Evolutionary conservation across 2,329 filamentous ascomycete species (phyloP).

Genomic region (Monosporascus sp.): DNA sequence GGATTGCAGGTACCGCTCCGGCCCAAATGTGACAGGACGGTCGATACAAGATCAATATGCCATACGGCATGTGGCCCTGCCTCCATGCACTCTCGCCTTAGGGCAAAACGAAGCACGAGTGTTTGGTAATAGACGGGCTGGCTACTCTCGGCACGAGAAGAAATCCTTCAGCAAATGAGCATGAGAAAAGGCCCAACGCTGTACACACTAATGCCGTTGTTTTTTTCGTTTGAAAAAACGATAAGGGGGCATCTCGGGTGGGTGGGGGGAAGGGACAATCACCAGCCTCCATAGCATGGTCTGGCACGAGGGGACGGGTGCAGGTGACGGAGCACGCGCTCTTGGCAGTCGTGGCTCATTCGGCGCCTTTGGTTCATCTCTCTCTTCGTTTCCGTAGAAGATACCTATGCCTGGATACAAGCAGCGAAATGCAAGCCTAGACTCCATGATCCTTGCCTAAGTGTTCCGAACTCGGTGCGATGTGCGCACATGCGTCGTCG

Average conservation of each 20-base stretch:
- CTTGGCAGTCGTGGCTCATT: constrained; percentile 24
- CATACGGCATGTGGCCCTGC: constrained; percentile 46
- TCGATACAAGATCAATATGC: neutral
- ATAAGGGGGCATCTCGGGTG: neutral
- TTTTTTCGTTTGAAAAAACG: constrained; percentile 7
- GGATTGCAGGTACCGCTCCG: too few species aligned
- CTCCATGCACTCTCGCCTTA: constrained; percentile 55
- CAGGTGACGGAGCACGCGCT: neutral
- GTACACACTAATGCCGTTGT: constrained; percentile 46
- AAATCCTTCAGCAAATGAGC: constrained; percentile 42
- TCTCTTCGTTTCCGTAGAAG: constrained; percentile 26
- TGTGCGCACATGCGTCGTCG: constrained; percentile 24
- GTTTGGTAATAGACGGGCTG: constrained; percentile 59
- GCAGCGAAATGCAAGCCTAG: constrained; percentile 28
- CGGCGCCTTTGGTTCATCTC: constrained; percentile 17
- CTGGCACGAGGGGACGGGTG: neutral
- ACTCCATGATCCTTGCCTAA: constrained; percentile 29
- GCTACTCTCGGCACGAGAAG: constrained; percentile 45
- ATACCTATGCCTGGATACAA: constrained; percentile 20
- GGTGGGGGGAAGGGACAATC: neutral
- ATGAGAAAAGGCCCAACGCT: constrained; percentile 37
- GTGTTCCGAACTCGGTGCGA: constrained; percentile 25
- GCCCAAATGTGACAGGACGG: too few species aligned
- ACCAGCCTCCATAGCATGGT: neutral
- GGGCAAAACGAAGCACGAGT: constrained; percentile 39